phyloP scores from a whole-genome alignment of 2,329 filamentous ascomycete species.

The Aspergillus ustus region DNA sequence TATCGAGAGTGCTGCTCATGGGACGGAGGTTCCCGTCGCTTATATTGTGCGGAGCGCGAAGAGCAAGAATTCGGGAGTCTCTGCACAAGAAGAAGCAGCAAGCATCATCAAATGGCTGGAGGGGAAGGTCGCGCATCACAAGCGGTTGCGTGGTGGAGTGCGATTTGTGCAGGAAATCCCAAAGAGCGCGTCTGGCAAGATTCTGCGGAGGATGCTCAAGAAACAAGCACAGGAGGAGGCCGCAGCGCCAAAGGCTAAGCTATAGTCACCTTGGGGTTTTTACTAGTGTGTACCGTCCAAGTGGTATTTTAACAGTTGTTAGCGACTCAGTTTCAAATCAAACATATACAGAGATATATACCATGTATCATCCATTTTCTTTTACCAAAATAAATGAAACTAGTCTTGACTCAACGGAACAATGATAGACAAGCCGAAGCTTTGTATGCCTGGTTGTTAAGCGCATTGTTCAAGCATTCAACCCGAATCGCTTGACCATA shows the following conservation, averaged over 20 bases:
- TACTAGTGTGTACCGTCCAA: neutral
- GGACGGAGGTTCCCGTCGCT: constrained; percentile 71
- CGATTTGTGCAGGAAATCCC: constrained; percentile 52
- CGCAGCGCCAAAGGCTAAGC: constrained; percentile 44
- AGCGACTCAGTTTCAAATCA: too few relatives aligned
- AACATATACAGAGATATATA: too few relatives aligned
- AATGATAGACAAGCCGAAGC: neutral
- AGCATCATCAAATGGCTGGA: constrained; percentile 49
- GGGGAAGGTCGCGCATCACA: constrained; percentile 50
- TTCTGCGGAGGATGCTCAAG: constrained; percentile 51
- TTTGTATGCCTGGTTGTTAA: neutral
- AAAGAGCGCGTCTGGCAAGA: constrained; percentile 56
- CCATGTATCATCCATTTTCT: too few relatives aligned
- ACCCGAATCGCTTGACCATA: constrained; percentile 42
- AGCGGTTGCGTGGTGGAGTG: constrained; percentile 52
- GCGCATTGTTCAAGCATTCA: neutral
- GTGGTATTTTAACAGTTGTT: neutral
- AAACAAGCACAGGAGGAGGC: constrained; percentile 47
- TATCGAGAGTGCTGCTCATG: constrained; percentile 62
- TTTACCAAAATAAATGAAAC: too few relatives aligned
- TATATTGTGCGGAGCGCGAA: constrained; percentile 60
- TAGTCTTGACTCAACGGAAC: neutral
- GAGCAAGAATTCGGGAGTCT: constrained; percentile 50
- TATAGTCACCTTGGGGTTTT: constrained; percentile 32
- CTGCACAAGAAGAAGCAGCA: constrained; percentile 55